Evolutionary conservation across 441 rosid species (phyloP), one percentile per base, ranked within the genome.

Genomic region (Manihot esculenta): DNA sequence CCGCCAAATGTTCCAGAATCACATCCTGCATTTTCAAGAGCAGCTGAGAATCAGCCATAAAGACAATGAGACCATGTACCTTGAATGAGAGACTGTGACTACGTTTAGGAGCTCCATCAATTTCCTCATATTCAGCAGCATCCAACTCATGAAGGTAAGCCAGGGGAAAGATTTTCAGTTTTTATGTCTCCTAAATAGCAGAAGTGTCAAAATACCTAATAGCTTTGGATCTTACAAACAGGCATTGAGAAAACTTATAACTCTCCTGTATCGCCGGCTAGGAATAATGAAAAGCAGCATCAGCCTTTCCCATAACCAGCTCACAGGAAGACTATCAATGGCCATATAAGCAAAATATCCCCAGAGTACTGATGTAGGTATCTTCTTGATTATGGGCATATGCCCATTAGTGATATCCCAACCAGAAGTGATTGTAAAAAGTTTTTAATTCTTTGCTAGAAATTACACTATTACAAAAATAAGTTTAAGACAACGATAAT

Each of bases 71-170:
- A 26, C 30, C 20, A 7, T n/a, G 49, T n/a, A n/a, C n/a, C n/a
- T n/a, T n/a, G n/a, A n/a, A n/a, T n/a, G n/a, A n/a, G n/a, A 74
- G 26, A 35, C 60, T 3, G 9, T 20, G 71, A 27, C 45, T 45
- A 12, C 81, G 75, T 38, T 69, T 61, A 0, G 85, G 81, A 68
- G 74, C 80, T 33, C 89, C 89, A 30, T 74, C 83, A 64, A 84
- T 78, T 79, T 90, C 91, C 75, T 90, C 95, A 7, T 93, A 93
- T 77, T 83, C 98, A 11, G 92, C 89, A 13, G 92, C 90, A 68
- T 90, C 95, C 27, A 90, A 79, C 77, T 87, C 89, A 26, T 63
- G 86, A 69, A 93, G 93, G 73, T 90, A 82, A 64, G 50, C 35
- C 5, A 80, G 86, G 49, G 78, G 75, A 63, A 90, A 89, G 35